Evolutionary conservation across 257 asterid genomes (phyloP), one percentile per base, ranked within the genome.

Genomic region (Primulina tabacum): DNA sequence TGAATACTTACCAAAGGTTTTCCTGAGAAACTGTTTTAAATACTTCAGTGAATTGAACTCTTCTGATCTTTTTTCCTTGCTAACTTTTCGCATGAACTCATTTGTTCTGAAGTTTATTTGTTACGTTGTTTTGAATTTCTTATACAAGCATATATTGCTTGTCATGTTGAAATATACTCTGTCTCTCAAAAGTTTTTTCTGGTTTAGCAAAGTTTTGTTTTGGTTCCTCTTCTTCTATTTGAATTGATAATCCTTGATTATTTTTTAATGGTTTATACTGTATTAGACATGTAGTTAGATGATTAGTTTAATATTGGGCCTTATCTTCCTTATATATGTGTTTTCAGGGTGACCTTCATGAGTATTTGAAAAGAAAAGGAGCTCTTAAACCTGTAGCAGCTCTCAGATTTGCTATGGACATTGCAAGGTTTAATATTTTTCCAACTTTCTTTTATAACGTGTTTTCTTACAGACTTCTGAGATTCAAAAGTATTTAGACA

Each of bases 1-100:
- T 6, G 99, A 93, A 77, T 93, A 90, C 84, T 82, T 93, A 59
- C 96, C 97, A 9, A 90, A 90, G 95, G 99, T 93, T 74, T 64
- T 75, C 50, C 58, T 73, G 12, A 43, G 63, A 21, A 60, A 65
- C 17, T 53, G 72, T 65, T 53, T 37, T 7, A 18, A 9, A 17
- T 69, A 60, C 57, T 50, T 50, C 8, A 50, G 21, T 17, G 21
- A 50, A 50, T 12, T 60, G 17, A 32, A 43, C 12, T 35, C 30
- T 34, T 57, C 65, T 61, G 50, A 62, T 64, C 62, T 21, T 64
- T 50, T 17, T 17, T 30, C 50, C 70, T 33, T 63, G 18, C 21
- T 61, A 65, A 17, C 18, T 60, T 58, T 65, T 4, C 57, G 5
- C 8, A 17, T 50, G 57, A 50, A 50, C 21, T 50, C 2, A 50